Percentiles rank a stretch among this genome's conserved stretches.
phyloP scores from a whole-genome alignment of 2,329 filamentous ascomycete species.

The Verticillium isaacii region DNA sequence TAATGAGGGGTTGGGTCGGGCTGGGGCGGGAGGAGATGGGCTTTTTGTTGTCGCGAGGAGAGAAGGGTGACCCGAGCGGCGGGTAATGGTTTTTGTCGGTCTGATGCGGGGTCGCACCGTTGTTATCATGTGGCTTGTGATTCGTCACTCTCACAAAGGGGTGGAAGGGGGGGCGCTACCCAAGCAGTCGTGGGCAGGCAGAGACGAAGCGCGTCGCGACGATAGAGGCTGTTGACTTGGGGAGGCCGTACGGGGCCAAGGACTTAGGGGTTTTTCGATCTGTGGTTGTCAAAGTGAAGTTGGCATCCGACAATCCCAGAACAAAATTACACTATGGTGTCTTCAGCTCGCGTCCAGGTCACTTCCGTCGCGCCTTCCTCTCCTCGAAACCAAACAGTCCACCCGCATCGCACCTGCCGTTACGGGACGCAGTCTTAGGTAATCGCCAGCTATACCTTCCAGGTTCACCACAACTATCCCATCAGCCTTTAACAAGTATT shows the following conservation, averaged over 20 bases:
- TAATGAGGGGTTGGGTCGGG: slow-evolving; percentile 16
- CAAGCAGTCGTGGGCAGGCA: too few species aligned
- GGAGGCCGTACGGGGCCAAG: too few species aligned
- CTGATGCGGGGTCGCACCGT: background rate
- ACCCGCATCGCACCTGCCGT: background rate
- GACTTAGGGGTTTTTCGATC: too few species aligned
- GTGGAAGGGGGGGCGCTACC: too few species aligned
- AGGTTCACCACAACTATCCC: background rate
- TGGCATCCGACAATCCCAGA: too few species aligned
- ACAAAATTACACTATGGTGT: background rate
- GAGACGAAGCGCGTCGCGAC: too few species aligned
- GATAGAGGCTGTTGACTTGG: too few species aligned
- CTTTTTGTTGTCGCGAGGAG: slow-evolving; percentile 6
- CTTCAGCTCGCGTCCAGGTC: background rate
- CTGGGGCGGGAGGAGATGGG: background rate
- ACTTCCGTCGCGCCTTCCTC: background rate
- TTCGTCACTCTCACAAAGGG: background rate
- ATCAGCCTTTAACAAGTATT: background rate
- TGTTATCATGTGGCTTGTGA: background rate
- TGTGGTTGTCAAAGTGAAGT: too few species aligned
- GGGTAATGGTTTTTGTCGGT: background rate
- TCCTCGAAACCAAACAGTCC: background rate
- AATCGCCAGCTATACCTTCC: background rate
- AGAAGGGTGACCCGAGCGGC: slow-evolving; percentile 4
- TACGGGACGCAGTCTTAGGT: background rate